Percentiles rank a stretch among this genome's conserved stretches.
phyloP scores from a whole-genome alignment of 106 monocot species.

The Allium sativum region DNA sequence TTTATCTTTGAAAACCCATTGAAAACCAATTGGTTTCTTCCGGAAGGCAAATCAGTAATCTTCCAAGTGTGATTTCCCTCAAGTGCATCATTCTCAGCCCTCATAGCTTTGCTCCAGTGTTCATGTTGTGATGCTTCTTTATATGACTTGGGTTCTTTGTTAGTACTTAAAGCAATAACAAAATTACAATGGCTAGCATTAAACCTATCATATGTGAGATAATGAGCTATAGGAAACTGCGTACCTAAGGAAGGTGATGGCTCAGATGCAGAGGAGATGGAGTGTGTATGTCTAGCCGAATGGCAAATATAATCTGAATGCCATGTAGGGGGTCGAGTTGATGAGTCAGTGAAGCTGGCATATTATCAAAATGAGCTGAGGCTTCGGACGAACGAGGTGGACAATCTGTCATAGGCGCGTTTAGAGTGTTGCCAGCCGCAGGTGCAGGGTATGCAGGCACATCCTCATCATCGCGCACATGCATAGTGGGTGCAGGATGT shows the following conservation, averaged over 20 bases:
- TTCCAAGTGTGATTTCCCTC: neutral
- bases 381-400: no score
- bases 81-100: neutral
- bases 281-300: no score
- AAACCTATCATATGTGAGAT: neutral
- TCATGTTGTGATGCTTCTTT: neutral
- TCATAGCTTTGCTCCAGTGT: neutral
- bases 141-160: neutral
- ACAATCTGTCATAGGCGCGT: no score
- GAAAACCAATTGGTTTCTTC: neutral
- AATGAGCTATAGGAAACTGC: no score
- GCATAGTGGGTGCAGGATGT: no score
- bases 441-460: no score
- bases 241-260: neutral
- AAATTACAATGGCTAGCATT: neutral
- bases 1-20: conserved; percentile 3
- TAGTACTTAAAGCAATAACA: neutral
- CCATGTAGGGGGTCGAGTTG: neutral
- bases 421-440: no score
- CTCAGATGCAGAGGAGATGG: neutral
- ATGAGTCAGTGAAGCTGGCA: no score
- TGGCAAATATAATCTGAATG: neutral
- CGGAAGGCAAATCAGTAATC: neutral
- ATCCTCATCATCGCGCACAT: no score
- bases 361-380: no score